Conservation (phyloP, 2,329 filamentous ascomycete species). For the Aspergillus vadensis region DNA sequence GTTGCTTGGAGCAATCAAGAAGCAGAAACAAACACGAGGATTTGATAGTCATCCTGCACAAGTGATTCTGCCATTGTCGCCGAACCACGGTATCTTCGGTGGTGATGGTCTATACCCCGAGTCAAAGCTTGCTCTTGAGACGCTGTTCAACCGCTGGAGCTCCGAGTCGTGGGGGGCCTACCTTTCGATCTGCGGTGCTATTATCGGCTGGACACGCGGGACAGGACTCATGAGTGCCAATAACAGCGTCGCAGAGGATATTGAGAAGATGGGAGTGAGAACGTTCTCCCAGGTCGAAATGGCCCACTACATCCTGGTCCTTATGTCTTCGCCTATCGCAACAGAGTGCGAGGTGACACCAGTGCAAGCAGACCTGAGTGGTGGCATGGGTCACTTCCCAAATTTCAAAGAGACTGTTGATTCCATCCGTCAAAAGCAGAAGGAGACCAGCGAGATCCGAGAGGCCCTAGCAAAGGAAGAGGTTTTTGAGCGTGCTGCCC, state of each 20-base stretch:
- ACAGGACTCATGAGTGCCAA: constrained; percentile 12
- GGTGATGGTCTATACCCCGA: constrained; percentile 12
- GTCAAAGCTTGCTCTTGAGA: constrained; percentile 9
- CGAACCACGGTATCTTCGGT: constrained; percentile 11
- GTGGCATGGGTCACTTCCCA: not conserved
- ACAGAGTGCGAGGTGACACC: constrained; percentile 7
- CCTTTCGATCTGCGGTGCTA: constrained; percentile 12
- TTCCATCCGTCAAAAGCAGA: not conserved
- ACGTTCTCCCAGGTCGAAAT: constrained; percentile 13
- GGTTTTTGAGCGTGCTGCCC: not conserved
- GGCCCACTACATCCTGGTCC: constrained; percentile 4
- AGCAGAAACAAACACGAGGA: not conserved
- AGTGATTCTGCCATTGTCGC: constrained; percentile 9
- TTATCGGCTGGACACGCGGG: constrained; percentile 10
- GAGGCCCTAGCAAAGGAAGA: not conserved
- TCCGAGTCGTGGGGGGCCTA: constrained; percentile 10
- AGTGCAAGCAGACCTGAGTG: constrained; percentile 6
- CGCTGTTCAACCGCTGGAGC: constrained; percentile 7
- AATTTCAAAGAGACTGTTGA: not conserved
- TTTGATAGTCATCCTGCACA: constrained; percentile 10
- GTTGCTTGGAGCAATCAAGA: constrained; percentile 2
- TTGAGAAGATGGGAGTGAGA: not conserved
- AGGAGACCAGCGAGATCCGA: not conserved
- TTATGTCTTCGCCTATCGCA: not conserved
- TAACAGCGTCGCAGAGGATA: constrained; percentile 7